Evolutionary conservation across 1,284 basidiomycete genomes (phyloP), one percentile per base, ranked within the genome.

Genomic region (Coniferiporia sulphurascens): DNA sequence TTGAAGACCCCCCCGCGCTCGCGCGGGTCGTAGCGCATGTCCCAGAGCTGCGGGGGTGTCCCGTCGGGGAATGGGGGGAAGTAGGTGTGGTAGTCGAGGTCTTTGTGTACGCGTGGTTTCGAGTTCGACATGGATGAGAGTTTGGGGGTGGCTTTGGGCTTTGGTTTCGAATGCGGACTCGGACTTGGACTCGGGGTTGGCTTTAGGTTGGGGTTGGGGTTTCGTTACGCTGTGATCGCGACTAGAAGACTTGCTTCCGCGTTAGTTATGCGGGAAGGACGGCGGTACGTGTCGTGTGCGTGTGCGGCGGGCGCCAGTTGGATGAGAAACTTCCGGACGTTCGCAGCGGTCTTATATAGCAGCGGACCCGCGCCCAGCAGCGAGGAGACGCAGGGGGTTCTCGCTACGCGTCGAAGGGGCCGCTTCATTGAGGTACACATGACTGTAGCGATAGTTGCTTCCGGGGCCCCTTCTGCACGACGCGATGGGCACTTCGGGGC

Each of bases 11-110:
- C 53, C 10, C 46, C 38, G 4, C 58, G 59, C 22, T 57, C 55
- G 21, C 48, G 55, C 27, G 59, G 59, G 41, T 61, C 55, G 55
- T 52, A 56, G 8, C 59, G 59, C 59, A 61, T 61, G 51, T 61
- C 59, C 59, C 59, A 61, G 15, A 54, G 34, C n/a, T 43, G 48
- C 3, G 45, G 34, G 6, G 55, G 21, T 27, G 36, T 41, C 2
- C 45, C 46, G 17, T 32, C 22, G 12, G 41, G n/a, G 32, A 3
- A 12, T 41, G 9, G 38, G 4, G 44, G 17, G 9, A 32, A 8
- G 48, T 59, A 59, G 9, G 44, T 41, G 12, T 36, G 15, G 35
- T 38, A 32, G 45, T 59, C 58, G 22, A 59, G 58, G 45, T 59
- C 52, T 54, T 59, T 59, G 58, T 59, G 58, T 4, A 59, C 48